Evolutionary conservation across 2,329 filamentous ascomycete genomes (phyloP), one percentile per base, ranked within the genome.

Genomic region (Exophiala xenobiotica): DNA sequence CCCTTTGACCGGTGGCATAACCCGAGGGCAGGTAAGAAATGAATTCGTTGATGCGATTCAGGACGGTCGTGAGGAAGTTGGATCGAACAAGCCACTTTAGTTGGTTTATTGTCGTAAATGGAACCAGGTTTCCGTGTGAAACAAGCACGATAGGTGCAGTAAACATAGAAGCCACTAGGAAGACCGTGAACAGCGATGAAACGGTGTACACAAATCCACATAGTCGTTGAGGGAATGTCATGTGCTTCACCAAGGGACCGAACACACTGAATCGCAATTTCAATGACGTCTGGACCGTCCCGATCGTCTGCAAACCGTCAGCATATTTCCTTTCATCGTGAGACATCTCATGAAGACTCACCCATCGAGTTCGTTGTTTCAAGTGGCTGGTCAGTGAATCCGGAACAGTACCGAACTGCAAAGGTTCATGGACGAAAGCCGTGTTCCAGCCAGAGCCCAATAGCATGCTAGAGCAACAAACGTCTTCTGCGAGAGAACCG

Each of bases 211-310:
- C 64, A 64, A 77, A 78, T 8, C 76, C 77, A 0, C 74, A 77
- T 61, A 81, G 76, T 40, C 78, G 77, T 63, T 79, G 77, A 22
- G 76, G 71, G 27, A 74, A 67, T 0, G 70, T 73, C 77, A 82
- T 79, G 24, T 74, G 58, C 49, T 69, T 69, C 18, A 79, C 72
- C 53, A 71, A 57, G 2, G 74, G 68, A 24, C 78, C 76, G 62
- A 65, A 79, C 4, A 80, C 64, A 53, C 76, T 79, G 54, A 80
- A 80, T 52, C 75, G 77, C 42, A 80, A 72, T 67, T 79, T 79
- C 54, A 78, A 67, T 0, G 78, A 74, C 0, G 75, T 79, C 60
- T 81, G 76, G 9, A 81, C 69, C 1, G 77, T 79, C 12, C 56
- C 52, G 24, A 60, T 49, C 6, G 53, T 57, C 53, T 56, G 46